Evolutionary conservation across 257 asterid genomes (phyloP).

Genomic region (Handroanthus guayacan): DNA sequence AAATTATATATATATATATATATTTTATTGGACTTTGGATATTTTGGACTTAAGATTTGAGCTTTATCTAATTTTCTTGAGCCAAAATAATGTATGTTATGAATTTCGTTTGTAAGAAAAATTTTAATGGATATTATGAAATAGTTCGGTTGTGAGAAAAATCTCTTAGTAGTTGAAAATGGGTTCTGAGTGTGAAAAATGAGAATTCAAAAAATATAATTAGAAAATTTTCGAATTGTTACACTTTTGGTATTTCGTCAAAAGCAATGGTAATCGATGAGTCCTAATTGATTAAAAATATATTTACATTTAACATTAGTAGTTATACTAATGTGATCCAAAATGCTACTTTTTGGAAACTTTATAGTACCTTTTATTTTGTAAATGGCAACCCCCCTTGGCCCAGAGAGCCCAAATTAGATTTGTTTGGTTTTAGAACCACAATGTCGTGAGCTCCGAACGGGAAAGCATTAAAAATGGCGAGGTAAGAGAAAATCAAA

Average conservation of each 20-base stretch:
- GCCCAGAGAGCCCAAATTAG: constrained; percentile 87
- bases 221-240: no score
- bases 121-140: no score
- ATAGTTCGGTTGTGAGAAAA: no score
- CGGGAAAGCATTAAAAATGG: constrained; percentile 46
- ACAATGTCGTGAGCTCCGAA: constrained; percentile 94
- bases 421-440: constrained; percentile 86
- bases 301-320: constrained; percentile 19
- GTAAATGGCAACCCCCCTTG: constrained; percentile 96
- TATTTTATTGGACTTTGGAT: no score
- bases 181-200: no score
- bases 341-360: constrained; percentile 2
- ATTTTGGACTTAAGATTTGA: no score
- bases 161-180: no score
- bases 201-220: no score
- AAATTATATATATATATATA: no score
- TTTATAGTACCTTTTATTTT: constrained; percentile 72
- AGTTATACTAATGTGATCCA: constrained; percentile 13
- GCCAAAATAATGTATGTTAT: no score
- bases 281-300: constrained; percentile 65
- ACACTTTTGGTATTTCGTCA: constrained; percentile 88
- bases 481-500: constrained; percentile 30
- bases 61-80: no score
- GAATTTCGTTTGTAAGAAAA: no score
- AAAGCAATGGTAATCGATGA: constrained; percentile 89